Evolutionary conservation across 2,329 filamentous ascomycete genomes (phyloP), one percentile per base, ranked within the genome.

Genomic region (Penicillium sclerotigenum): DNA sequence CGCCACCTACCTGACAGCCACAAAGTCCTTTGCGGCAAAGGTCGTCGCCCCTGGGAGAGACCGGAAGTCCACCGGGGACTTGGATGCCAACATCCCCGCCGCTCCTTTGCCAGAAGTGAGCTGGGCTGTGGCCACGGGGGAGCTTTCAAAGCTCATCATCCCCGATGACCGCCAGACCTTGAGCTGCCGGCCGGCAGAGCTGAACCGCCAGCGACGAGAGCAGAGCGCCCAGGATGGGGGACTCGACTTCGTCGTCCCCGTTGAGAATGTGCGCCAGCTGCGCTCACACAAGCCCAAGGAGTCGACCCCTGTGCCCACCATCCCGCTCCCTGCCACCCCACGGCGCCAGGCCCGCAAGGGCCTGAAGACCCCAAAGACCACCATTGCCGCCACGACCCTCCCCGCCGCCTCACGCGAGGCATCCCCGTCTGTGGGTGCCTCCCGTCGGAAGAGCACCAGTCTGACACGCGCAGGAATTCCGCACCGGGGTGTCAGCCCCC

Each of bases 1-100:
- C 9, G 87, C 89, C 1, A 92, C 89, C 1, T 97, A 92, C 73
- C 91, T 86, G 2, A 90, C 91, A 1, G 90, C 92, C 0, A 97
- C 93, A 0, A 89, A 93, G 59, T 89, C 93, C 0, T 97, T 91
- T 40, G 85, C 86, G 1, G 90, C 91, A 24, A 96, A 90, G 73
- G 86, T 90, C 11, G 81, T 89, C 0, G 83, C 88, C 43, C 83
- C 87, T 1, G 77, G 85, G 9, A 88, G 85, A 59, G 78, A 89
- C 60, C 69, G 72, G 14, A 71, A 62, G 49, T 69, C 66, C 6
- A 64, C 63, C 11, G 64, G 66, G 81, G 87, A 57, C 47, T 42
- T 60, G 1, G 71, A 72, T 11, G 62, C 65, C 2, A 66, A 66
- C 42, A 31, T 33, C 26, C 2, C 16, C 29, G 84, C 86, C 4